Percentiles rank a stretch among this genome's conserved stretches.
Evolutionary conservation across 441 rosid genomes (phyloP).

Genomic region (Pelargonium myrrhifolium): DNA sequence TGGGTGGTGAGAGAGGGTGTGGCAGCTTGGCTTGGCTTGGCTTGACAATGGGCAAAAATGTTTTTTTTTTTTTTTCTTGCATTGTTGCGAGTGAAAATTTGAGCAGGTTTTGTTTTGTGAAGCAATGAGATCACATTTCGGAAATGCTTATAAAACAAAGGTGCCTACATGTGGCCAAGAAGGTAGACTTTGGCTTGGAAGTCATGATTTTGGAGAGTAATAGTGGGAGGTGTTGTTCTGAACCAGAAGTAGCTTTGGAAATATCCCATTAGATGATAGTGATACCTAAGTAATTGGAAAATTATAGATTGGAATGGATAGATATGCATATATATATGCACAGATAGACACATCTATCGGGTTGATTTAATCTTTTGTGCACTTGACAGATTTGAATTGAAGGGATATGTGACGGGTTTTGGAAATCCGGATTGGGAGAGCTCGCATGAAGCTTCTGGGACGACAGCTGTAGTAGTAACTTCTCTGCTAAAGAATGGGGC

Average conservation of each 20-base stretch:
- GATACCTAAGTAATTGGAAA: not conserved
- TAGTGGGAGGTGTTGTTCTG: not conserved
- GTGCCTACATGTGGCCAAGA: not conserved
- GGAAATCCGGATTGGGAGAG: constrained; percentile 80
- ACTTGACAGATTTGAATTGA: constrained; percentile 64
- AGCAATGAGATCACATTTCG: not conserved
- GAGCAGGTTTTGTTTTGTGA: not conserved
- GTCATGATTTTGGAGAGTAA: not conserved
- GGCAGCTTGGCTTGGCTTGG: not conserved
- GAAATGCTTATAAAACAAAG: not conserved
- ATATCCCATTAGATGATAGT: not conserved
- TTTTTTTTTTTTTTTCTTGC: not conserved
- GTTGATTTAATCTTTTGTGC: constrained; percentile 3
- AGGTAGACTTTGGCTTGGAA: not conserved
- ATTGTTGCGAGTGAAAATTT: not conserved
- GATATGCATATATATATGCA: not conserved
- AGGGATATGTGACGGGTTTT: constrained; percentile 69
- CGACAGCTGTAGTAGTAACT: constrained; percentile 66
- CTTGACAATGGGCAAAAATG: not conserved
- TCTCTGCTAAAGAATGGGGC: constrained; percentile 75
- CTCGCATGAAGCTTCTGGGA: constrained; percentile 64
- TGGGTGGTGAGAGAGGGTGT: not conserved
- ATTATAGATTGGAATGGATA: not conserved
- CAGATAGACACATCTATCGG: not conserved
- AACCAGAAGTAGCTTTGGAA: not conserved